These are phyloP conservation scores for Ogataea henricii DNA, from an alignment of 805 yeast species.

Conservation along the genomic window DNA sequence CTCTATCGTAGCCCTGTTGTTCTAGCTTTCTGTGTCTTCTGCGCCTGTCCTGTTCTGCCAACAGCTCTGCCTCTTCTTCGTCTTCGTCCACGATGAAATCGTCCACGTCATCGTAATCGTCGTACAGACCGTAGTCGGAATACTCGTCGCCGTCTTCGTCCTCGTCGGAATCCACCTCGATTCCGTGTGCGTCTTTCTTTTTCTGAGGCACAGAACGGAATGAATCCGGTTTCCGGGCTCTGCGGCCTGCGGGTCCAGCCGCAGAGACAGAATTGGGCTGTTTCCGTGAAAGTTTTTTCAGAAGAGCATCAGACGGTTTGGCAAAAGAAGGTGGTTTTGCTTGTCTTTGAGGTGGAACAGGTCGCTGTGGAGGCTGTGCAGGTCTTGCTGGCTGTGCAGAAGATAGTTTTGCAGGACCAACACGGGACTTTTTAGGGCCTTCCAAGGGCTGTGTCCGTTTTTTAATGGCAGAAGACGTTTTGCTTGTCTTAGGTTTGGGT, in stretches of 20 bases:
- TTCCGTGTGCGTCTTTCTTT: slow-evolving; percentile 28
- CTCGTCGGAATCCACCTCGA: slow-evolving; percentile 32
- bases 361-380: neutral
- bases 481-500: slow-evolving; percentile 6
- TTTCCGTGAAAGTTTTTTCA: slow-evolving; percentile 41
- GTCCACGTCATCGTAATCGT: slow-evolving; percentile 53
- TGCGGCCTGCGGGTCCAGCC: neutral
- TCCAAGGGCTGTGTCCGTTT: neutral
- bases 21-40: slow-evolving; percentile 10
- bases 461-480: neutral
- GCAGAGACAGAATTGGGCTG: slow-evolving; percentile 25
- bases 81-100: slow-evolving; percentile 64
- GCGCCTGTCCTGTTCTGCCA: slow-evolving; percentile 5
- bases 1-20: slow-evolving; percentile 63
- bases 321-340: slow-evolving; percentile 37
- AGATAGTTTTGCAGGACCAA: neutral
- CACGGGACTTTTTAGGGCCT: neutral
- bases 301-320: slow-evolving; percentile 57
- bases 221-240: slow-evolving; percentile 1
- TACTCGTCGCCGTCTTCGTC: slow-evolving; percentile 37
- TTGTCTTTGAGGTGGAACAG: slow-evolving; percentile 3
- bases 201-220: slow-evolving; percentile 6
- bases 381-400: neutral
- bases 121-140: slow-evolving; percentile 42
- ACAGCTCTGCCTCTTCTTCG: slow-evolving; percentile 36